A percentile compares a stretch with the other conserved stretches of the same genome.
phyloP scores from a whole-genome alignment of 2,329 filamentous ascomycete genomes.

The Talaromyces funiculosus region DNA sequence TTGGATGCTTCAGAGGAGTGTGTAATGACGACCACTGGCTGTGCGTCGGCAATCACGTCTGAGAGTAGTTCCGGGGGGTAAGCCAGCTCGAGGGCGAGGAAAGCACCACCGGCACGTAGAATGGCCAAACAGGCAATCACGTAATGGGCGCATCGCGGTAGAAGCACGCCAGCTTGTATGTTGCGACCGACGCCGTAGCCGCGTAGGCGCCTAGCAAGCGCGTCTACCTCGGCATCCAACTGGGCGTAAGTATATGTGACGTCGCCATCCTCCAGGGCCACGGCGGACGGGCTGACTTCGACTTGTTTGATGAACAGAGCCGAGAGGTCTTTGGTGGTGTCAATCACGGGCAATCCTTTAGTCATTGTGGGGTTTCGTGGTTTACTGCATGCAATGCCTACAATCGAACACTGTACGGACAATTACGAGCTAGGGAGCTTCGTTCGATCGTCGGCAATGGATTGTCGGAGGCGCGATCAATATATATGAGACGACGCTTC shows the following conservation, averaged over 20 bases:
- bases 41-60: slow-evolving; percentile 71
- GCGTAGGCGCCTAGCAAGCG: slow-evolving; percentile 60
- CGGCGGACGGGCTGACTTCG: slow-evolving; percentile 59
- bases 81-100: slow-evolving; percentile 72
- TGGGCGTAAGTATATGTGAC: slow-evolving; percentile 65
- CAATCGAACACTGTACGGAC: not conserved
- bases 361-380: not conserved
- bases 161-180: slow-evolving; percentile 66
- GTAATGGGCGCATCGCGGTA: slow-evolving; percentile 71
- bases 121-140: slow-evolving; percentile 72
- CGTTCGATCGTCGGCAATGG: not conserved
- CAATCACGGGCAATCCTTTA: slow-evolving; percentile 58
- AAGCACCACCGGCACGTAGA: slow-evolving; percentile 72
- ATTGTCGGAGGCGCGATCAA: not conserved
- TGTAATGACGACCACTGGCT: slow-evolving; percentile 65
- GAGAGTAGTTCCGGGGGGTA: slow-evolving; percentile 69
- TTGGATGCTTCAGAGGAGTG: slow-evolving; percentile 59
- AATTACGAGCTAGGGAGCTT: not conserved
- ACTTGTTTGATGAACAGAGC: slow-evolving; percentile 67
- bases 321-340: slow-evolving; percentile 65
- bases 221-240: slow-evolving; percentile 61
- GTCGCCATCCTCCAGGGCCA: slow-evolving; percentile 67
- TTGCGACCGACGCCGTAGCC: slow-evolving; percentile 66
- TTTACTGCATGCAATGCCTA: not conserved
- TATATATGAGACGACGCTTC: not conserved